A percentile compares a stretch with the other conserved stretches of the same genome.
phyloP scores from a whole-genome alignment of 257 asterid genomes.

The Rhazya stricta region DNA sequence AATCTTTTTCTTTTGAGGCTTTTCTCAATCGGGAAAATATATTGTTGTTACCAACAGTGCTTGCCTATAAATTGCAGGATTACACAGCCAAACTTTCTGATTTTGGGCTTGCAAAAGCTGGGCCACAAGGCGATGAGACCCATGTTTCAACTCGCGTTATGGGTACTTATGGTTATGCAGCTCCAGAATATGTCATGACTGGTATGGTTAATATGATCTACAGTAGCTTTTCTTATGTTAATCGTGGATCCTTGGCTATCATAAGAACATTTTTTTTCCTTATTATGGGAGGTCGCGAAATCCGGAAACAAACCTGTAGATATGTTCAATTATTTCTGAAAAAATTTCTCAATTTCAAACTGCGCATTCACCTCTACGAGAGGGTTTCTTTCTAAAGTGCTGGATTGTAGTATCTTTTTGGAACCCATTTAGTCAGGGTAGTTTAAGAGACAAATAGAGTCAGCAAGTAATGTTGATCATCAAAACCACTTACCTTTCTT shows the following conservation, averaged over 20 bases:
- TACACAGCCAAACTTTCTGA: conserved; percentile 95
- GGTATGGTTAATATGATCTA: conserved; percentile 39
- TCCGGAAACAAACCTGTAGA: background rate
- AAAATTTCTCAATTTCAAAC: background rate
- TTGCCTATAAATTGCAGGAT: conserved; percentile 54
- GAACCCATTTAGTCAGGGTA: background rate
- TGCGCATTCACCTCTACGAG: background rate
- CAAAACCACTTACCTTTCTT: background rate
- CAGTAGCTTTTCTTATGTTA: background rate
- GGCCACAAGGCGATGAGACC: conserved; percentile 99
- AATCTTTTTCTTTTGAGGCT: background rate
- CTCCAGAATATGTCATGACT: conserved; percentile 99
- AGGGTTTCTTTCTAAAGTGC: background rate
- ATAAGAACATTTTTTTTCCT: background rate
- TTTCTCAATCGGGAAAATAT: conserved; percentile 8
- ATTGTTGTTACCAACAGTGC: background rate
- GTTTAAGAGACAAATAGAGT: background rate
- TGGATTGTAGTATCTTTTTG: background rate
- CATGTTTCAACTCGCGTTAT: conserved; percentile 98
- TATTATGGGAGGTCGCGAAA: background rate
- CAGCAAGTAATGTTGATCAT: background rate
- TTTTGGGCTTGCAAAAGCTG: conserved; percentile 99
- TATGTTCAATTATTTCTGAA: background rate
- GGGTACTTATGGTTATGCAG: conserved; percentile 99
- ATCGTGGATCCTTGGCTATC: background rate